Evolutionary conservation across 345 rosid genomes (phyloP).

Genomic region (Psidium friedrichsthalianum): DNA sequence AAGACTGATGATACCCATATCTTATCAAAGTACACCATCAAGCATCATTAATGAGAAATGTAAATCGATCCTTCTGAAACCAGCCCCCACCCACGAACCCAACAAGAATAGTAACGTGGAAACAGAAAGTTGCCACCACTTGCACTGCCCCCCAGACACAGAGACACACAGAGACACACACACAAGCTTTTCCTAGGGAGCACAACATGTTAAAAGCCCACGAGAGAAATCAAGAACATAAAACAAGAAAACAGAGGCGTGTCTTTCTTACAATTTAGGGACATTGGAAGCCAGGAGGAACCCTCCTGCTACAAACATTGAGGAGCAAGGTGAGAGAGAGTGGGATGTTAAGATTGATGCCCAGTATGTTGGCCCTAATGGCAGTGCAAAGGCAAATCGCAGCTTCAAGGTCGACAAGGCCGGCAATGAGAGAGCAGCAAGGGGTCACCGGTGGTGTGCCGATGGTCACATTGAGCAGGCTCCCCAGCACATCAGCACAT

Average conservation of each 20-base stretch:
- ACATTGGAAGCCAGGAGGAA: conserved; percentile 57
- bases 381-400: conserved; percentile 70
- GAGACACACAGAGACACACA: neutral
- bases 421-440: conserved; percentile 54
- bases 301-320: conserved; percentile 53
- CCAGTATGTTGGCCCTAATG: conserved; percentile 58
- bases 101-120: neutral
- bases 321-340: conserved; percentile 63
- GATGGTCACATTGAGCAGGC: conserved; percentile 31
- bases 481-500: conserved; percentile 48
- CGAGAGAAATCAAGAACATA: neutral
- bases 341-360: conserved; percentile 50
- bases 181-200: neutral
- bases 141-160: neutral
- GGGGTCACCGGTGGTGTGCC: conserved; percentile 51
- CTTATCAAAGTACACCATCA: neutral
- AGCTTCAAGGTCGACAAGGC: conserved; percentile 58
- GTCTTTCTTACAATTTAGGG: conserved; percentile 14
- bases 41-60: neutral
- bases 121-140: conserved; percentile 2
- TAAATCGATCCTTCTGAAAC: neutral
- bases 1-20: neutral
- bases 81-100: neutral
- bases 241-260: neutral
- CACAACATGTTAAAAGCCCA: neutral